phyloP scores from a whole-genome alignment of 1,139 yeast species.

The Torulaspora pretoriensis region DNA sequence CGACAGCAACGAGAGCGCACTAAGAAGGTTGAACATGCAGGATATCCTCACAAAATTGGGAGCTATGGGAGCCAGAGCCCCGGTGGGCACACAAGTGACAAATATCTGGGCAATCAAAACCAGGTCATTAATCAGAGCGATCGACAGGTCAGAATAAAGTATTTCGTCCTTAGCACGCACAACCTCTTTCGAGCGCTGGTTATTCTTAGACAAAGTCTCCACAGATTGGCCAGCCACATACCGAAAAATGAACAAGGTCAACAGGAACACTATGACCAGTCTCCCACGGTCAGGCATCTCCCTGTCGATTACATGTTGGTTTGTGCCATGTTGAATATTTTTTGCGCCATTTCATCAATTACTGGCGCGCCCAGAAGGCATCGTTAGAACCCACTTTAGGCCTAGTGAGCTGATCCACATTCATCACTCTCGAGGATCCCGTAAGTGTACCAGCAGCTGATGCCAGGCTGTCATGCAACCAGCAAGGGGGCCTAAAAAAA shows the following conservation, averaged over 20 bases:
- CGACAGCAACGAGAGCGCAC: slow-evolving; percentile 14
- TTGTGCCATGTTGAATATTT: neutral
- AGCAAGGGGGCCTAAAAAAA: neutral
- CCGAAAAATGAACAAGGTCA: neutral
- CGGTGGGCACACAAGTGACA: slow-evolving; percentile 15
- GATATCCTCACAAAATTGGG: slow-evolving; percentile 14
- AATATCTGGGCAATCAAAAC: slow-evolving; percentile 15
- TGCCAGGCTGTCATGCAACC: neutral
- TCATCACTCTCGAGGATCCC: no score
- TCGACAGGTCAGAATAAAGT: slow-evolving; percentile 12
- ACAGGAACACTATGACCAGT: neutral
- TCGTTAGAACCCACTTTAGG: neutral
- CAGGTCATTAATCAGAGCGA: slow-evolving; percentile 12
- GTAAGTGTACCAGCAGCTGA: no score
- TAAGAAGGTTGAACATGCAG: slow-evolving; percentile 13
- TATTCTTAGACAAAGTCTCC: slow-evolving; percentile 1
- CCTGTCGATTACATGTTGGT: neutral
- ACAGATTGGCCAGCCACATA: slow-evolving; percentile 2
- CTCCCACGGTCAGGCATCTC: slow-evolving; percentile 1
- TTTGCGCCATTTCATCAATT: slow-evolving; percentile 5
- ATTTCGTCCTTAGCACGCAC: slow-evolving; percentile 6
- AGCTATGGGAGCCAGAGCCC: slow-evolving; percentile 10
- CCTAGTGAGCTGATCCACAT: no score
- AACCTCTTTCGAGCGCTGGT: slow-evolving; percentile 6
- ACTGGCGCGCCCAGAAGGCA: slow-evolving; percentile 6